phyloP scores from a whole-genome alignment of 208 protist genomes.

The Endotrypanum monterogeii region DNA sequence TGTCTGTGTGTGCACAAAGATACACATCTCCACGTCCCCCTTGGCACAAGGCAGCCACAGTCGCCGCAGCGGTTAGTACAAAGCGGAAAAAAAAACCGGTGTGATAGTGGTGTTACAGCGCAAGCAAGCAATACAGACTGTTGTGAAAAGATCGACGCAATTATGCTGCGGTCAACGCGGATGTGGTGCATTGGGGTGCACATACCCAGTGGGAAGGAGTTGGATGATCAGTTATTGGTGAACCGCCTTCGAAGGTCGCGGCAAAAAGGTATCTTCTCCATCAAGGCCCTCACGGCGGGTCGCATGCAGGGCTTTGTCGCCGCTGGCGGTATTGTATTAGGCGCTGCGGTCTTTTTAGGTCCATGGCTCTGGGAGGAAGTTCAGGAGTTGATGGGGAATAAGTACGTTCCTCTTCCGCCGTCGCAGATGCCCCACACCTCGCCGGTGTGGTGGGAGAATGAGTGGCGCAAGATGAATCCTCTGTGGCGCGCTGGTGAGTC shows the following conservation, averaged over 20 bases:
- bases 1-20: too few species aligned
- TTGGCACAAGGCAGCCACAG: too few species aligned
- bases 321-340: conserved; percentile 67
- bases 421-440: conserved; percentile 74
- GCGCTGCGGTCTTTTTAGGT: conserved; percentile 66
- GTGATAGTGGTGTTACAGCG: too few species aligned
- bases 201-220: conserved; percentile 31
- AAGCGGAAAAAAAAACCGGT: too few species aligned
- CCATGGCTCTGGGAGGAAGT: conserved; percentile 80
- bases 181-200: conserved; percentile 11
- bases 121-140: neutral
- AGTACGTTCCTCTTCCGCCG: conserved; percentile 62
- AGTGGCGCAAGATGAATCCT: conserved; percentile 86
- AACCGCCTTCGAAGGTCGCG: conserved; percentile 48
- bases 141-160: neutral
- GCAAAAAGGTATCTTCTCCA: conserved; percentile 28
- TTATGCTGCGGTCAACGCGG: conserved; percentile 21
- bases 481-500: conserved; percentile 81
- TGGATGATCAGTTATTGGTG: conserved; percentile 52
- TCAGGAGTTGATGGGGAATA: conserved; percentile 67
- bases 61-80: too few species aligned
- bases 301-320: conserved; percentile 70
- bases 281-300: conserved; percentile 56
- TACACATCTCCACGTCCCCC: too few species aligned
- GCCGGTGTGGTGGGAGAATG: conserved; percentile 89